Conservation (phyloP, 2,329 filamentous ascomycete species). For the Ophiostoma angusticollis region DNA sequence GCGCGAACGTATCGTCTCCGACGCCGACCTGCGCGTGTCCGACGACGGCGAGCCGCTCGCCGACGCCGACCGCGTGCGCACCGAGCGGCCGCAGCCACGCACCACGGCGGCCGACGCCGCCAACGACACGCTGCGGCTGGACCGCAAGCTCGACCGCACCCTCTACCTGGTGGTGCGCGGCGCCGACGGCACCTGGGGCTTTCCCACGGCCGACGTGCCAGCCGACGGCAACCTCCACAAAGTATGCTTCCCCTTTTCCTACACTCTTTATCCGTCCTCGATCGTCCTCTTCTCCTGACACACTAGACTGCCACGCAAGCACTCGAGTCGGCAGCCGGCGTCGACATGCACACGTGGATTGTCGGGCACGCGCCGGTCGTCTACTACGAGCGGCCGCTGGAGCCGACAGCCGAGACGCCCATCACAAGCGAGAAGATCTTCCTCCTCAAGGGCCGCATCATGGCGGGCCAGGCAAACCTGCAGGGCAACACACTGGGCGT, state of each 20-base stretch:
- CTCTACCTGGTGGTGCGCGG: constrained; percentile 78
- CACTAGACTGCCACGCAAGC: constrained; percentile 68
- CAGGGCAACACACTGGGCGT: constrained; percentile 57
- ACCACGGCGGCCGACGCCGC: constrained; percentile 61
- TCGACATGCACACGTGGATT: constrained; percentile 99
- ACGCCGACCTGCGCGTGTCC: constrained; percentile 54
- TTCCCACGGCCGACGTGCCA: constrained; percentile 60
- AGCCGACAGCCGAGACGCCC: constrained; percentile 21
- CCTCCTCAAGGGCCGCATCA: constrained; percentile 91
- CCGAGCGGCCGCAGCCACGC: constrained; percentile 58
- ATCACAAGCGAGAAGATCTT: constrained; percentile 69
- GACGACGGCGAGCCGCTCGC: constrained; percentile 48
- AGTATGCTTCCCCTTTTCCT: constrained; percentile 44
- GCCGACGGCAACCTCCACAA: constrained; percentile 67
- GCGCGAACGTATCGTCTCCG: constrained; percentile 56
- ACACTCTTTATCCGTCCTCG: no score
- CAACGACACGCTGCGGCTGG: constrained; percentile 60
- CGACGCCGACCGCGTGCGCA: constrained; percentile 46
- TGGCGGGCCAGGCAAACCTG: constrained; percentile 88
- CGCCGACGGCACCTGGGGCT: constrained; percentile 61
- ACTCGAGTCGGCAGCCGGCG: constrained; percentile 62
- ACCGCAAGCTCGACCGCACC: constrained; percentile 58
- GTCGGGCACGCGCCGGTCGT: constrained; percentile 84
- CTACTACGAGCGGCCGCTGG: constrained; percentile 46
- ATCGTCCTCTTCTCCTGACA: not conserved